phyloP scores from a whole-genome alignment of 805 yeast genomes.

The Hanseniaspora clermontiae region DNA sequence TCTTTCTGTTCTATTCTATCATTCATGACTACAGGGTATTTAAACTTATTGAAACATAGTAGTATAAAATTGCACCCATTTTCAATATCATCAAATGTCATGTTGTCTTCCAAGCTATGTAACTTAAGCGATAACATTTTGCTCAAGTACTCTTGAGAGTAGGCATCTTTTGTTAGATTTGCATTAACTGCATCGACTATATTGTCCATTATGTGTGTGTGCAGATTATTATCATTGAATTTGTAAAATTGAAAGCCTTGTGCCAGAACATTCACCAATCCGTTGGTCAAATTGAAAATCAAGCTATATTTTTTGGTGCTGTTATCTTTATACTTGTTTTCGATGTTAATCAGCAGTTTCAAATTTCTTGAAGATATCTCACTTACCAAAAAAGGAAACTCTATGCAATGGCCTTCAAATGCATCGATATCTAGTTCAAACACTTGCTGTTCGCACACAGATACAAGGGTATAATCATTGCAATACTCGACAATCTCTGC shows the following conservation, averaged over 20 bases:
- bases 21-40: conserved; percentile 1
- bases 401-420: not conserved
- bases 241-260: conserved; percentile 6
- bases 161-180: not conserved
- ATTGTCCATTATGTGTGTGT: not conserved
- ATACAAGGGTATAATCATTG: not conserved
- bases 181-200: not conserved
- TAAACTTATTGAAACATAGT: not conserved
- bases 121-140: not conserved
- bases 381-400: not conserved
- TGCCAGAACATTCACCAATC: not conserved
- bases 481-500: conserved; percentile 1
- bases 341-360: not conserved
- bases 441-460: not conserved
- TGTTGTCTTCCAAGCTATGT: not conserved
- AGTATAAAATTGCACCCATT: conserved; percentile 4
- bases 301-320: not conserved
- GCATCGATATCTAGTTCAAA: not conserved
- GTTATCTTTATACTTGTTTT: not conserved
- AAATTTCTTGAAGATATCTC: conserved; percentile 6
- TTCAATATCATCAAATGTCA: conserved; percentile 7
- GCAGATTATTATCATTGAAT: not conserved
- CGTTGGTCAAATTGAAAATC: not conserved
- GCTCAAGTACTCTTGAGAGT: not conserved
- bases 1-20: not conserved